Evolutionary conservation across 202 grass and related monocot species (phyloP).

Genomic region (Hordeum pubiflorum): DNA sequence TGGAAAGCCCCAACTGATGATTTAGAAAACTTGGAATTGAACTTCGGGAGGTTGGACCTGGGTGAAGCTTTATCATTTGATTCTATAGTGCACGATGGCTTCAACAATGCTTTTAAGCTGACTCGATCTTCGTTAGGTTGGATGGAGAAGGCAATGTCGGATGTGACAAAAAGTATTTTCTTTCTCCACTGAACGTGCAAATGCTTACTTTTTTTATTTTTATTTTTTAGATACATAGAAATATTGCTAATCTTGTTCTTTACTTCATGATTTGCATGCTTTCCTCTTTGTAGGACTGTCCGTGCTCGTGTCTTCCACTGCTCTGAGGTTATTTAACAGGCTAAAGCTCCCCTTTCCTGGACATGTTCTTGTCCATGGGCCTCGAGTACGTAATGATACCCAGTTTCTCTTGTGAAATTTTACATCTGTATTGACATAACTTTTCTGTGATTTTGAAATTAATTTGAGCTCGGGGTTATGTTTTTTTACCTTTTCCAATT

Average conservation of each 20-base stretch:
- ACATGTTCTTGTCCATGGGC: constrained; percentile 81
- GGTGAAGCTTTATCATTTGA: constrained; percentile 65
- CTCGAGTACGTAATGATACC: constrained; percentile 64
- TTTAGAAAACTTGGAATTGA: constrained; percentile 48
- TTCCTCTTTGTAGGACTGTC: constrained; percentile 55
- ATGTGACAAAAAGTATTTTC: constrained; percentile 61
- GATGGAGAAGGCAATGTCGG: constrained; percentile 77
- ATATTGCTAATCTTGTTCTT: not conserved
- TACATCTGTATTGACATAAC: not conserved
- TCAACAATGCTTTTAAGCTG: constrained; percentile 46
- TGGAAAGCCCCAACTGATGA: constrained; percentile 29
- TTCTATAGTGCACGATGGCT: constrained; percentile 31
- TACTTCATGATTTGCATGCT: constrained; percentile 6
- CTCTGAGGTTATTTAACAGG: constrained; percentile 48
- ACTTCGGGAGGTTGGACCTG: constrained; percentile 57
- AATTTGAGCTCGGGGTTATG: not conserved
- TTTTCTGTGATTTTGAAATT: not conserved
- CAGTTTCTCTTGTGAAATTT: constrained; percentile 25
- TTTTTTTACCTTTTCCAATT: constrained; percentile 4
- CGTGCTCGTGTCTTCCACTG: constrained; percentile 59
- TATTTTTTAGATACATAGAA: not conserved
- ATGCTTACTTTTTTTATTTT: not conserved
- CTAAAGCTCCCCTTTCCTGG: constrained; percentile 65
- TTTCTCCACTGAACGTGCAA: constrained; percentile 2
- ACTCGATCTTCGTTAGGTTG: constrained; percentile 69